Evolutionary conservation across 1,139 yeast genomes (phyloP).

Genomic region (Yamadazyma siamensis): DNA sequence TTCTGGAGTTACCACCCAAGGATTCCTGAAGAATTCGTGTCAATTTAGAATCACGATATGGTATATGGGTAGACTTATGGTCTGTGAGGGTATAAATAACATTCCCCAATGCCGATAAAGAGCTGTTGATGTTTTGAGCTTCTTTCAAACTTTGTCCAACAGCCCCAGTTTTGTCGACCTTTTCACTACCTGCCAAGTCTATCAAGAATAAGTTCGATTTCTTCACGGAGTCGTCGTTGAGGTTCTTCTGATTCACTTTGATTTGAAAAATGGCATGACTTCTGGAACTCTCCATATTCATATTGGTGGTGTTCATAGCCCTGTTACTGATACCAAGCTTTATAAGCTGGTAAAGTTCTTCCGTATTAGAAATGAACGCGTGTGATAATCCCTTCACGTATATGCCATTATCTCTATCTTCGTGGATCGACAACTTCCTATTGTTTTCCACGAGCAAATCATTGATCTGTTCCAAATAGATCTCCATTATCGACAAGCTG

Average conservation of each 20-base stretch:
- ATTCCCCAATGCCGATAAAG: conserved; percentile 74
- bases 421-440: conserved; percentile 54
- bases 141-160: conserved; percentile 75
- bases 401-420: conserved; percentile 63
- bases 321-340: conserved; percentile 54
- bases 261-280: conserved; percentile 81
- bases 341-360: conserved; percentile 58
- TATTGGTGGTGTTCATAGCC: conserved; percentile 60
- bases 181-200: conserved; percentile 89
- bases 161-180: conserved; percentile 80
- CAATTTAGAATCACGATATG: conserved; percentile 80
- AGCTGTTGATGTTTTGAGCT: conserved; percentile 78
- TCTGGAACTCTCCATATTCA: conserved; percentile 76
- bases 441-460: conserved; percentile 47
- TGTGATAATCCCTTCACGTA: conserved; percentile 68
- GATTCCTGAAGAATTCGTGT: conserved; percentile 84
- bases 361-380: conserved; percentile 54
- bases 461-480: conserved; percentile 72
- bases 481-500: conserved; percentile 74
- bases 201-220: conserved; percentile 72
- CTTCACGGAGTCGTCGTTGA: conserved; percentile 55
- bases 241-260: conserved; percentile 56
- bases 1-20: conserved; percentile 82
- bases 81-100: conserved; percentile 80
- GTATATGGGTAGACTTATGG: conserved; percentile 61